Evolutionary conservation across 2,329 filamentous ascomycete genomes (phyloP), one percentile per base, ranked within the genome.

Genomic region (Penicillium sp.): DNA sequence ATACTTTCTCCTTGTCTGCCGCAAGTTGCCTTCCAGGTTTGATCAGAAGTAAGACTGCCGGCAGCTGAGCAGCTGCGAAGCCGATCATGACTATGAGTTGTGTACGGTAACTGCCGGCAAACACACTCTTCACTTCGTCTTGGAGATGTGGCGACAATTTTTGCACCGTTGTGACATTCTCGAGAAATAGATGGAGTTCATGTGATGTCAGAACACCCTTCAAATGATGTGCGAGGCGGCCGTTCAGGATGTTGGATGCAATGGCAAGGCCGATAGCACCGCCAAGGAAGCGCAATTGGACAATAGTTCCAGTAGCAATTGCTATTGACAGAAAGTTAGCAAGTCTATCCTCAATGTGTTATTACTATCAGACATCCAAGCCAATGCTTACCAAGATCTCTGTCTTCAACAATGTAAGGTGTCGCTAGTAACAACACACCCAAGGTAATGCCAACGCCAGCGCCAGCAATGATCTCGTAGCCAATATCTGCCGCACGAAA

Each of bases 181-280:
- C 63, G 11, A 67, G 60, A 13, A 67, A 56, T 3, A 63, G 10
- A 27, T 66, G 59, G 10, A 68, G 33, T 29, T 64, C 53, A 19
- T 64, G 60, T 2, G 51, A 47, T 24, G 63, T 44, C 16, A 68
- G 37, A 31, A 66, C 21, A n/a, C 53, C 56, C 10, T 55, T 35
- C 48, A 68, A 43, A 53, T 61, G 58, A 48, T 58, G 35, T 10
- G 52, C 35, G 24, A 68, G 58, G 45, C 55, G 60, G 19, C 65
- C 61, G 39, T 69, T 69, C 2, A 68, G 53, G 24, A 69, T 65
- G 33, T 67, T 69, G 5, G 63, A 65, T 48, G 64, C 63, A 47
- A 69, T 67, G 8, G 63, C 66, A 19, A 69, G 62, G 16, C 66
- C 64, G 19, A 69, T 63, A 24, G 67, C 66, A 29, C 67, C 67